These are phyloP conservation scores for Neurospora sp. DNA, from an alignment of 495 filamentous ascomycete genomes.

Conservation along the genomic window DNA sequence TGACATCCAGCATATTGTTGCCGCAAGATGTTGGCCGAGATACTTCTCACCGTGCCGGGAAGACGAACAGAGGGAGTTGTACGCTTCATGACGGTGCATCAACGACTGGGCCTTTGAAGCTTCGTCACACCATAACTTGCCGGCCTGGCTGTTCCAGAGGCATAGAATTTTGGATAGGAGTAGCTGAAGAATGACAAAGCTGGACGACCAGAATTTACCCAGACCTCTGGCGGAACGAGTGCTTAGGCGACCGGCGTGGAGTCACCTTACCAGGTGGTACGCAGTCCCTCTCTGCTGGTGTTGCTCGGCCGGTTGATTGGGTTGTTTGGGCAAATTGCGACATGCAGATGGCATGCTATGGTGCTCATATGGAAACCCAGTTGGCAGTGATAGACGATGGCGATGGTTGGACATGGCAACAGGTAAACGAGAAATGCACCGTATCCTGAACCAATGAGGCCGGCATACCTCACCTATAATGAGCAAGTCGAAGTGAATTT, in stretches of 20 bases:
- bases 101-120: not conserved
- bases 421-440: not conserved
- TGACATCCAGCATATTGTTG: not conserved
- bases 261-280: not conserved
- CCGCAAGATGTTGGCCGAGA: not conserved
- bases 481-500: not conserved
- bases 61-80: not conserved
- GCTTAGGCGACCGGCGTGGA: not conserved
- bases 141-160: not conserved
- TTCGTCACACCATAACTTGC: not conserved
- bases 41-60: not conserved
- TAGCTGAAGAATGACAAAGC: not conserved
- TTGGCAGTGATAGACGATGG: not conserved
- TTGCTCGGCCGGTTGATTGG: conserved; percentile 8
- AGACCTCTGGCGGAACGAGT: not conserved
- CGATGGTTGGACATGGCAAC: not conserved
- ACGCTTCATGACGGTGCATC: not conserved
- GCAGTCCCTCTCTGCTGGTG: not conserved
- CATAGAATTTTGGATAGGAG: not conserved
- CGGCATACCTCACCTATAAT: not conserved
- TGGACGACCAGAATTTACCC: not conserved
- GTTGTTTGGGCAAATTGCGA: conserved; percentile 15
- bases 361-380: not conserved
- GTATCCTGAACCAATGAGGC: not conserved
- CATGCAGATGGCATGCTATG: conserved; percentile 5